Evolutionary conservation across 176 grass and related monocot genomes (phyloP), one percentile per base, ranked within the genome.

Genomic region (Musa troglodytarum): DNA sequence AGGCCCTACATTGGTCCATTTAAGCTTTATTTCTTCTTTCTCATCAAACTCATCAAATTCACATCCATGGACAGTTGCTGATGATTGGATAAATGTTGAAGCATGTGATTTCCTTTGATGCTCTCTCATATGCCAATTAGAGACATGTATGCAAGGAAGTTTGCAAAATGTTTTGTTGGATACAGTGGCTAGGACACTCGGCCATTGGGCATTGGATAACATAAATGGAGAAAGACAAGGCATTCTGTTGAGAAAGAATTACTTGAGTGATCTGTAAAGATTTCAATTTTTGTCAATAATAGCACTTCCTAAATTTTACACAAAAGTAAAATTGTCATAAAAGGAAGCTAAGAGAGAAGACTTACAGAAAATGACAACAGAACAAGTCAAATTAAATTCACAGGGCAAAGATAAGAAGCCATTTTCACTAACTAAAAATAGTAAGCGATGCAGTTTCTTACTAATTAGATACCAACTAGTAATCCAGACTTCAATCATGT

Each of bases 1-100:
- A 12, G 66, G 62, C 29, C 83, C 87, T 13, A 91, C 25, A 16
- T 73, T 68, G 12, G 76, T 78, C 86, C 95, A 99, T 54, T 76
- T 84, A 61, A 89, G 68, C 19, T 82, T 88, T 23, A 54, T 15
- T 53, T 59, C 61, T 74, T 92, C 80, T 25, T 69, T 56, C 53
- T 10, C 63, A 51, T 13, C 61, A 29, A 23, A 5, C 20, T 68
- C 53, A 64, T 69, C 76, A 51, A 22, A 11, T 77, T 80, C 81
- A 19, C 62, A 55, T 1, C 24, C 76, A 28, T 63, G 62, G 55
- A 25, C 10, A 64, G 13, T 15, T 15, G 19, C 8, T 52, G 34
- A 10, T 10, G 43, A 65, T 14, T 9, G 20, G 20, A 25, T 65
- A 50, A 51, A 57, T 69, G 8, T 19, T n/a, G 34, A 69, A 10